phyloP scores from a whole-genome alignment of 768 basidiomycete genomes.

The Cyathus striatus region DNA sequence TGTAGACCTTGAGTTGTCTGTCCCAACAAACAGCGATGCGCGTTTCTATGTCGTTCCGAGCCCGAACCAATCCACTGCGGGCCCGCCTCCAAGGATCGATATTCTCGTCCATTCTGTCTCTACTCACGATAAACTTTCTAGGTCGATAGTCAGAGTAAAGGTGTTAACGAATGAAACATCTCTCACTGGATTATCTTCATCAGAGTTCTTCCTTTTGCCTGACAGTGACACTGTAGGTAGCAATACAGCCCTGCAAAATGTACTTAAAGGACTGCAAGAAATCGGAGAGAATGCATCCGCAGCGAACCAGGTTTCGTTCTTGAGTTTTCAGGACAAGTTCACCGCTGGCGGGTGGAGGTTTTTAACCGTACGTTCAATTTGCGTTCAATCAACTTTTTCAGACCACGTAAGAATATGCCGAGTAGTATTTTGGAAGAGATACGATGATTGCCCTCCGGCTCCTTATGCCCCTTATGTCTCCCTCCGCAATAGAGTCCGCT shows the following conservation, averaged over 20 bases:
- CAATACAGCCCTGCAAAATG: conserved; percentile 15
- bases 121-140: too few relatives aligned
- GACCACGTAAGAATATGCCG: too few relatives aligned
- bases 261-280: conserved; percentile 21
- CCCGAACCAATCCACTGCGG: conserved; percentile 20
- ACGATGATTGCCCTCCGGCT: conserved; percentile 36
- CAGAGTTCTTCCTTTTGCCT: conserved; percentile 27
- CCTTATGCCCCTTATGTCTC: conserved; percentile 32
- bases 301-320: conserved; percentile 25
- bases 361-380: conserved; percentile 24
- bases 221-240: conserved; percentile 15
- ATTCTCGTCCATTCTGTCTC: conserved; percentile 20
- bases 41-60: conserved; percentile 25
- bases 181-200: conserved; percentile 24
- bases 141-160: conserved; percentile 17
- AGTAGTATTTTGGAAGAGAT: conserved; percentile 30
- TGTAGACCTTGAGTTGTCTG: conserved; percentile 22
- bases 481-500: conserved; percentile 34
- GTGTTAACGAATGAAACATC: conserved; percentile 35
- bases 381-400: too few relatives aligned
- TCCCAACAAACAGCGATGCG: conserved; percentile 17
- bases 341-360: conserved; percentile 42
- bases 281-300: conserved; percentile 17
- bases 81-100: conserved; percentile 30
- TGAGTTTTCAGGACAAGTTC: conserved; percentile 33